Conservation (phyloP, 768 basidiomycete genomes). For the Clitopilus hobsonii region DNA sequence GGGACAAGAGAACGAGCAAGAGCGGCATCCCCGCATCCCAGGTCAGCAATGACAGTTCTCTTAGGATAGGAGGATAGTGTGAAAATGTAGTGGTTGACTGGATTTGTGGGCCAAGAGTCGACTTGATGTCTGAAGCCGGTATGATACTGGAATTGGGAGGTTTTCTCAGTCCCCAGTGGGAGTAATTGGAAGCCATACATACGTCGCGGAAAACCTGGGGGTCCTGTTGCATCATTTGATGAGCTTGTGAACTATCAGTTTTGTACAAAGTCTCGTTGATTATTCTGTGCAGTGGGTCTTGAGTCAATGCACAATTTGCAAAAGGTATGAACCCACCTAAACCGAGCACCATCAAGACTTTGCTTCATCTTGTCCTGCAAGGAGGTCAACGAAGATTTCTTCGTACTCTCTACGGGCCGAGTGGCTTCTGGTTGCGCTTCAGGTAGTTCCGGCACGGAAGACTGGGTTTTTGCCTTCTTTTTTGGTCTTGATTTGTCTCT, state of each 20-base stretch:
- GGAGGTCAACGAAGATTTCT: conserved; percentile 44
- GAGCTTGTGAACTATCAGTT: conserved; percentile 68
- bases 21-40: conserved; percentile 94
- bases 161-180: not conserved
- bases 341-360: conserved; percentile 81
- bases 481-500: conserved; percentile 5
- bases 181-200: conserved; percentile 12
- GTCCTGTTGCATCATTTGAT: conserved; percentile 80
- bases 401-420: not conserved
- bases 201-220: conserved; percentile 83
- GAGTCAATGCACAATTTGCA: not conserved
- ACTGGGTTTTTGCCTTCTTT: conserved; percentile 12
- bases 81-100: conserved; percentile 77
- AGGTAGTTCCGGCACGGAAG: not conserved
- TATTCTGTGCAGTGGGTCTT: conserved; percentile 43
- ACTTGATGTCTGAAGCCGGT: conserved; percentile 89
- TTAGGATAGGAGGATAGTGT: conserved; percentile 58
- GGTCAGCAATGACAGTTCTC: conserved; percentile 78
- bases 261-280: conserved; percentile 95
- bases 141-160: conserved; percentile 76
- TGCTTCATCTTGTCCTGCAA: conserved; percentile 78
- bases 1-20: conserved; percentile 73
- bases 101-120: conserved; percentile 90
- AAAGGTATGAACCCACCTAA: conserved; percentile 49
- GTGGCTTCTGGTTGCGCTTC: not conserved